A percentile compares a stretch with the other conserved stretches of the same genome.
These are phyloP conservation scores for Dendrothele bispora DNA, from an alignment of 768 basidiomycete genomes.

Conservation along the genomic window DNA sequence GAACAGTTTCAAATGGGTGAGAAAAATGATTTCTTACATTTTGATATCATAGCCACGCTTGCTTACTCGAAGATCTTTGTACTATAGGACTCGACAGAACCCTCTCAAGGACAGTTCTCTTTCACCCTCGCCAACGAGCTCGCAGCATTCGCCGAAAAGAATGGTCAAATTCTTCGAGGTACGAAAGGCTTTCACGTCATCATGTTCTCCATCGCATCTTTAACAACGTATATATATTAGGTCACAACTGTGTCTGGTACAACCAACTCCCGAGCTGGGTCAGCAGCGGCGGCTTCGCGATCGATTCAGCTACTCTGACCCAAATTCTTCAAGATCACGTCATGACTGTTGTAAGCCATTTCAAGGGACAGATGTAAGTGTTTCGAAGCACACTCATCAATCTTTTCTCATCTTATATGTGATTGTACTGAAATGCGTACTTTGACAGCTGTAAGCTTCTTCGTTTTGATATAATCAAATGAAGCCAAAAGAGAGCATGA, in stretches of 20 bases:
- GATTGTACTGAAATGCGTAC: background rate
- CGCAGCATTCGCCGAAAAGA: constrained; percentile 39
- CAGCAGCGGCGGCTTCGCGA: constrained; percentile 24
- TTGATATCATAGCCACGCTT: background rate
- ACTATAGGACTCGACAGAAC: constrained; percentile 53
- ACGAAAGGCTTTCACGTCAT: background rate
- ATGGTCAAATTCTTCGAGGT: background rate
- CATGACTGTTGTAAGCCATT: constrained; percentile 33
- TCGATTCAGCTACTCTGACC: constrained; percentile 32
- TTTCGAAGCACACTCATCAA: background rate
- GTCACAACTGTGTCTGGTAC: constrained; percentile 43
- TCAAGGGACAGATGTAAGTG: constrained; percentile 34
- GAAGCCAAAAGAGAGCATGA: too few relatives aligned
- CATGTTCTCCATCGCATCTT: background rate
- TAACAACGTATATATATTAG: too few relatives aligned
- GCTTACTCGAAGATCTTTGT: constrained; percentile 14
- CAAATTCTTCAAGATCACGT: constrained; percentile 34
- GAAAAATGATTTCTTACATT: background rate
- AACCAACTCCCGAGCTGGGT: constrained; percentile 43
- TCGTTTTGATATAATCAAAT: background rate
- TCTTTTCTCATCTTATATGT: background rate
- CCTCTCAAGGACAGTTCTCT: constrained; percentile 44
- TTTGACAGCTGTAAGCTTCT: background rate
- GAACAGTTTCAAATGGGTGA: constrained; percentile 42
- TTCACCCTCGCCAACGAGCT: constrained; percentile 45